Evolutionary conservation across 371 early-diverging fungal species (phyloP).

Genomic region (Capniomyces stellatus): DNA sequence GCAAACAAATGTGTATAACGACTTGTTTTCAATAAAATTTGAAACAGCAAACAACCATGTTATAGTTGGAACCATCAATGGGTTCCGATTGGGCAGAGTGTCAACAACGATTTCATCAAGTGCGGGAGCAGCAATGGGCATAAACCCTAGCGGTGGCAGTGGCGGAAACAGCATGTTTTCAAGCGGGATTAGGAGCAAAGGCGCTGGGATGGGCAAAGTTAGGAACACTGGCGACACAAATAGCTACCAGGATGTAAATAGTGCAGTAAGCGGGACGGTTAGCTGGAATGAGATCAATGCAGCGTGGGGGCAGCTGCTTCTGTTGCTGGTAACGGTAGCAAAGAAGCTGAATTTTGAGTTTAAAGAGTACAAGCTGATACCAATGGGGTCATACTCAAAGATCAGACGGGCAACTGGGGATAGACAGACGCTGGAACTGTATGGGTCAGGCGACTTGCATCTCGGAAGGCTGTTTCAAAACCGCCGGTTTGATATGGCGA

Average conservation of each 20-base stretch:
- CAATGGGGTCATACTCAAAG: conserved; percentile 81
- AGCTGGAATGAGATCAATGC: conserved; percentile 96
- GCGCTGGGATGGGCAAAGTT: conserved; percentile 7
- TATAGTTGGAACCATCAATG: conserved; percentile 82
- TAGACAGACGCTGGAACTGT: not conserved
- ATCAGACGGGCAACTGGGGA: conserved; percentile 47
- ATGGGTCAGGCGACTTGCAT: conserved; percentile 74
- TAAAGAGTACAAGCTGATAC: conserved; percentile 56
- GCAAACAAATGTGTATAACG: conserved; percentile 80
- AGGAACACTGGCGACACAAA: not conserved
- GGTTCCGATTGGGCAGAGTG: conserved; percentile 73
- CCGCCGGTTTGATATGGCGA: conserved; percentile 71
- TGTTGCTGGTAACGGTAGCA: conserved; percentile 73
- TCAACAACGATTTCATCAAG: conserved; percentile 12
- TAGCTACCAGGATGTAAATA: not conserved
- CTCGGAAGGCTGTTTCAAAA: conserved; percentile 67
- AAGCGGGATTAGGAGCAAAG: conserved; percentile 19
- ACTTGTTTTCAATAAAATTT: conserved; percentile 65
- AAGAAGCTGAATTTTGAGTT: conserved; percentile 66
- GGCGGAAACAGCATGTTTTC: not conserved
- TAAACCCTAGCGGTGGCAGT: not conserved
- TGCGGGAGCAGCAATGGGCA: conserved; percentile 27
- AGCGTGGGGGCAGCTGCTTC: conserved; percentile 79
- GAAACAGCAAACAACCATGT: conserved; percentile 38
- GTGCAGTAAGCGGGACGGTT: conserved; percentile 38